A percentile compares a stretch with the other conserved stretches of the same genome.
These are phyloP conservation scores for Pittosporum tobira DNA, from an alignment of 129 eudicot genomes.

Conservation along the genomic window DNA sequence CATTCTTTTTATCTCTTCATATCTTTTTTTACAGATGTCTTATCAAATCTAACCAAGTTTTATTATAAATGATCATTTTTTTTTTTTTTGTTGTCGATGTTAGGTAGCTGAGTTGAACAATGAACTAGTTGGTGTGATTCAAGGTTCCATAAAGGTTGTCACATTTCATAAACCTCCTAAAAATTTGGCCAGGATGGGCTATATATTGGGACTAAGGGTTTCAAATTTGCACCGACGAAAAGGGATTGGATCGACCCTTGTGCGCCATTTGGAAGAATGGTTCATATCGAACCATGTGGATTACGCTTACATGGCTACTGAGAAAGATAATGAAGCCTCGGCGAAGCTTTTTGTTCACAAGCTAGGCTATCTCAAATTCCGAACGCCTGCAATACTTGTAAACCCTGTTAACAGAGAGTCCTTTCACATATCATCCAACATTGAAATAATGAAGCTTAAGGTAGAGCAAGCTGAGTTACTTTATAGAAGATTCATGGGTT, in stretches of 20 bases:
- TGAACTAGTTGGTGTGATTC: slow-evolving; percentile 51
- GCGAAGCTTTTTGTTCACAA: slow-evolving; percentile 34
- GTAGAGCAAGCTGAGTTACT: slow-evolving; percentile 44
- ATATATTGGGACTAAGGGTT: slow-evolving; percentile 54
- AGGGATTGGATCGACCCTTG: slow-evolving; percentile 39
- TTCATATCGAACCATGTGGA: slow-evolving; percentile 39
- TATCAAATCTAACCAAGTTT: no score
- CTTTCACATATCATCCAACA: slow-evolving; percentile 14
- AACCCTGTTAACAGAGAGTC: slow-evolving; percentile 31
- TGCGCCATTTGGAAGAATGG: slow-evolving; percentile 48
- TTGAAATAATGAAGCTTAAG: slow-evolving; percentile 28
- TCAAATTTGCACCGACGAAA: slow-evolving; percentile 42
- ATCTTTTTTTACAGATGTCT: slow-evolving; percentile 3
- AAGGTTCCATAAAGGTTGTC: slow-evolving; percentile 48
- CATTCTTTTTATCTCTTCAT: not conserved
- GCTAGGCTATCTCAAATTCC: slow-evolving; percentile 27
- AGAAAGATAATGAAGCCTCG: slow-evolving; percentile 45
- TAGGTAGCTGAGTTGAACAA: slow-evolving; percentile 56
- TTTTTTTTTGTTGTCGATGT: not conserved
- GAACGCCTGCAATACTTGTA: slow-evolving; percentile 45
- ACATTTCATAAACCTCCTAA: slow-evolving; percentile 26
- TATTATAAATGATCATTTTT: not conserved
- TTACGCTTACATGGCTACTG: slow-evolving; percentile 55
- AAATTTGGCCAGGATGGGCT: slow-evolving; percentile 42
- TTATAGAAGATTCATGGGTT: slow-evolving; percentile 39